Evolutionary conservation across 2,329 filamentous ascomycete genomes (phyloP).

Genomic region (Talaromyces pinophilus): DNA sequence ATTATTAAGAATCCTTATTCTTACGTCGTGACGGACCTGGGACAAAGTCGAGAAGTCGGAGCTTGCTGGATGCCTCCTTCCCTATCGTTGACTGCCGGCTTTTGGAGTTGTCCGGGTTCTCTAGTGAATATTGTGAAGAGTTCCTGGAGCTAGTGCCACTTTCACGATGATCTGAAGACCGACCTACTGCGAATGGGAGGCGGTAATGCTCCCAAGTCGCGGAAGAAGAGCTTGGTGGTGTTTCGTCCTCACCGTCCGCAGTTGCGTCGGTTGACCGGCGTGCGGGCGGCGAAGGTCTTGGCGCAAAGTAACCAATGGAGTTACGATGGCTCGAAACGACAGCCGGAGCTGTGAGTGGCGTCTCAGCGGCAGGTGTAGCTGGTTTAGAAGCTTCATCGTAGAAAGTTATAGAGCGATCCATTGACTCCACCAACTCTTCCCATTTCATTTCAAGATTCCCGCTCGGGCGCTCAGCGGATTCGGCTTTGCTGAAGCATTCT

Average conservation of each 20-base stretch:
- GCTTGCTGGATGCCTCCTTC: constrained; percentile 44
- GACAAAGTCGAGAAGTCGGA: constrained; percentile 49
- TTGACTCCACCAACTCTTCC: constrained; percentile 52
- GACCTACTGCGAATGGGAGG: constrained; percentile 39
- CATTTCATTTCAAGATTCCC: constrained; percentile 51
- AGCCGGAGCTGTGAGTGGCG: constrained; percentile 33
- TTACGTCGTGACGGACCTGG: constrained; percentile 45
- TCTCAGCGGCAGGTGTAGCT: constrained; percentile 40
- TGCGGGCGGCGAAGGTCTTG: constrained; percentile 40
- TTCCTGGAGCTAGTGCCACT: constrained; percentile 40
- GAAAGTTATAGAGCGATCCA: constrained; percentile 47
- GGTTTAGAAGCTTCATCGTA: constrained; percentile 45
- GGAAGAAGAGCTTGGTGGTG: constrained; percentile 48
- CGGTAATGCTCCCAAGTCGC: constrained; percentile 46
- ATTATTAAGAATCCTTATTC: constrained; percentile 38
- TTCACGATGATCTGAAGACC: constrained; percentile 19
- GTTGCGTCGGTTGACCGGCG: constrained; percentile 43
- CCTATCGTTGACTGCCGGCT: constrained; percentile 42
- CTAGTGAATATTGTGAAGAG: constrained; percentile 49
- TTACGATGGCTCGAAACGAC: constrained; percentile 41
- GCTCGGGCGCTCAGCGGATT: constrained; percentile 52
- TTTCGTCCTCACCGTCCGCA: constrained; percentile 46
- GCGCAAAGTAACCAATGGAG: constrained; percentile 44
- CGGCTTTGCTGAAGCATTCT: constrained; percentile 49
- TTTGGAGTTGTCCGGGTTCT: constrained; percentile 41